Base-by-base conservation (phyloP, 1,284 basidiomycete species). In the Takashimella koratensis region DNA sequence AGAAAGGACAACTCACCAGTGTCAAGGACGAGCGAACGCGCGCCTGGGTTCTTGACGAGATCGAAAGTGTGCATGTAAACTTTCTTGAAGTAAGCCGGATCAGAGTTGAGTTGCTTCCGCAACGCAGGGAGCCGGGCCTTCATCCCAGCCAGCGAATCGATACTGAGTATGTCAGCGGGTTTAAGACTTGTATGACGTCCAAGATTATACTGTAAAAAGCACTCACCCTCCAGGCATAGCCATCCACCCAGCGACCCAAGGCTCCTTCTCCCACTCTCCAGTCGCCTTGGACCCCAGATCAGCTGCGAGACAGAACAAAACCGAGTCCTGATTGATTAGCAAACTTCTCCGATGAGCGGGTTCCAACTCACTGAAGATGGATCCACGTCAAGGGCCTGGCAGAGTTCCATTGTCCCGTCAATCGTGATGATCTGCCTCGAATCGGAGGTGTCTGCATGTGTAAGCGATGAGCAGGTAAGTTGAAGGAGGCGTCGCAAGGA, bases 41-140 rank as follows among this genome's bases (percentile, higher is more conserved):
- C 79, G 0, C 92, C 92, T 52, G 88, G 84, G 19, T 79, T 73
- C 55, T 87, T 84, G 23, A 86, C 88, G 74, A 97, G 90, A 57
- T 86, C 84, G 68, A 97, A 98, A 0, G 90, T 88, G 74, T 86
- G 87, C 62, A 83, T 83, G 78, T 98, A 98, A 10, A 97, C 90
- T 59, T 85, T 84, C 59, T 83, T 83, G 77, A 95, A 98, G 75
- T 91, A 91, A 0, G 74, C 78, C 0, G 84, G 78, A 66, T 94
- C 86, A 5, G 80, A 78, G 22, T 80, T 81, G 41, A 95, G 83
- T 66, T 83, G 83, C 47, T 79, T 75, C 41, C 85, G 80, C 53
- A 95, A 76, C 26, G 75, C 77, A 1, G 79, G 70, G 13, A 95
- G 77, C 16, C 82, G 74, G 2, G 70, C 65, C 66, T 83, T 83